Base-by-base conservation (phyloP, 139 green algal species). In the Closterium sp. region DNA sequence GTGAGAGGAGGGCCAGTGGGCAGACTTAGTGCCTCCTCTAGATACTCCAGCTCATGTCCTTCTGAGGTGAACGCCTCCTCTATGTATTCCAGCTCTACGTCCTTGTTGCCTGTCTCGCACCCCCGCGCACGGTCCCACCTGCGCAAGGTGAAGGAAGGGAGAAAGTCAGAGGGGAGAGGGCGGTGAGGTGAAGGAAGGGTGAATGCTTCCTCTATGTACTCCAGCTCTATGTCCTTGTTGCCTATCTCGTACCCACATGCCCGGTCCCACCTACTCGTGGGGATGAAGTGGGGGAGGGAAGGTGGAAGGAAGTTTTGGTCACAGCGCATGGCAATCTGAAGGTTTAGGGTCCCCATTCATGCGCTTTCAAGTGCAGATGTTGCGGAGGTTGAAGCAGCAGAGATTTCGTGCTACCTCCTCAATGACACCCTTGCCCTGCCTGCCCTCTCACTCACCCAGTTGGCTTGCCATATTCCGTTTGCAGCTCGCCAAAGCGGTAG, bases 21-120 rank as follows among this genome's bases (percentile, higher is more conserved):
- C n/a, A n/a, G n/a, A n/a, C n/a, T 95, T 86, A 94, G 94, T 17
- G 91, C 93, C 86, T 95, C 93, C 90, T 95, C 93, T 1, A 95
- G 6, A 27, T 94, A 94, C 86, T 95, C 93, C 86, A 95, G 89
- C 31, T 95, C 91, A 45, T n/a, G n/a, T n/a, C n/a, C n/a, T n/a
- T n/a, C n/a, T n/a, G n/a, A n/a, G n/a, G n/a, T n/a, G n/a, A n/a
- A n/a, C n/a, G n/a, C n/a, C n/a, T n/a, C n/a, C n/a, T n/a, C n/a
- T n/a, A n/a, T n/a, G n/a, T n/a, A n/a, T n/a, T n/a, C n/a, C n/a
- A n/a, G n/a, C n/a, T n/a, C n/a, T n/a, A 95, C 85, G 32, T 95
- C 91, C 93, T 92, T 94, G 86, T 91, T 86, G 9, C 93, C 93
- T 70, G 94, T 95, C 85, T 95, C 93, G 24, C 27, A 34, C n/a